phyloP scores from a whole-genome alignment of 2,329 filamentous ascomycete species.

The Phialophora macrospora region DNA sequence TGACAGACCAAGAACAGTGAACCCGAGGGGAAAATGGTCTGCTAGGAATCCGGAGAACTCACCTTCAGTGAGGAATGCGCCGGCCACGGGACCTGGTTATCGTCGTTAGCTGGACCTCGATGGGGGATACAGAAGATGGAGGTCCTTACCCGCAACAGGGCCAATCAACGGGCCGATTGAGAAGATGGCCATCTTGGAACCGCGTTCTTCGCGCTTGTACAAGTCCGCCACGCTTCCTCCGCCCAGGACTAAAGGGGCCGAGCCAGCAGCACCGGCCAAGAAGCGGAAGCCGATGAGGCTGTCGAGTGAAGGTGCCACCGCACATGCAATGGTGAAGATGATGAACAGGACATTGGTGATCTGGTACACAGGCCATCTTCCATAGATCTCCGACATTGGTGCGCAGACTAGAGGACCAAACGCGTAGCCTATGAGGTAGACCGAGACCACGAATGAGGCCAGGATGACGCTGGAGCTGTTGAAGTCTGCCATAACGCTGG shows the following conservation, averaged over 20 bases:
- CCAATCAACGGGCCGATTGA: conserved; percentile 37
- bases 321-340: conserved; percentile 65
- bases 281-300: conserved; percentile 65
- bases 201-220: conserved; percentile 34
- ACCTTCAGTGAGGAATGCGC: conserved; percentile 62
- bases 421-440: conserved; percentile 60
- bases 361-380: conserved; percentile 60
- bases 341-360: conserved; percentile 60
- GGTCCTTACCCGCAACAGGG: conserved; percentile 51
- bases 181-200: conserved; percentile 36
- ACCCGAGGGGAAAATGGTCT: too few relatives aligned
- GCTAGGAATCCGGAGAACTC: background rate
- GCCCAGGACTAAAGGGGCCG: conserved; percentile 58
- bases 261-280: conserved; percentile 63
- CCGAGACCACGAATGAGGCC: conserved; percentile 57
- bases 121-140: background rate
- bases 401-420: conserved; percentile 59
- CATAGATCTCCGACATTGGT: conserved; percentile 62
- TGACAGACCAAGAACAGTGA: background rate
- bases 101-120: background rate
- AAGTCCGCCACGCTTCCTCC: conserved; percentile 47
- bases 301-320: conserved; percentile 57
- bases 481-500: conserved; percentile 60
- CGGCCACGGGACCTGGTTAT: conserved; percentile 56
- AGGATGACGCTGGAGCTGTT: conserved; percentile 49